A percentile compares a stretch with the other conserved stretches of the same genome.
Conservation (phyloP, 1,284 basidiomycete species). For the Ceratobasidium sp. region DNA sequence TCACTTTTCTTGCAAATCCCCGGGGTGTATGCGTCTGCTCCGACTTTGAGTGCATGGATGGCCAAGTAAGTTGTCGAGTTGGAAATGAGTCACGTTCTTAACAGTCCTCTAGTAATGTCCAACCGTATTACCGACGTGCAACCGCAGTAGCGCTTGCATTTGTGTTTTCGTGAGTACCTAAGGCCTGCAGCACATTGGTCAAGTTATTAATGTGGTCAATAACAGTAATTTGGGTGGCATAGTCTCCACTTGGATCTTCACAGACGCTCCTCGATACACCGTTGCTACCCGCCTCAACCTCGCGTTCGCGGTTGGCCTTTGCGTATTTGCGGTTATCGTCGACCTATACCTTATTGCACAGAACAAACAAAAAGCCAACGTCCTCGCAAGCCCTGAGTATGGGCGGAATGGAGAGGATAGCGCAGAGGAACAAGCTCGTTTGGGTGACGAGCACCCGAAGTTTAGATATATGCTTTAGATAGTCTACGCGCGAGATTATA, state of each 20-base stretch:
- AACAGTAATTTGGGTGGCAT: conserved; percentile 33
- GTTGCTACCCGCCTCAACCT: conserved; percentile 37
- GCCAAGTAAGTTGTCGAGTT: conserved; percentile 37
- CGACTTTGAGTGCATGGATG: conserved; percentile 47
- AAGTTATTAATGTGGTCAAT: no score
- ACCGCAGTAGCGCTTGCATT: conserved; percentile 43
- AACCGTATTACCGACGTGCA: conserved; percentile 42
- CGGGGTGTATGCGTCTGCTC: conserved; percentile 47
- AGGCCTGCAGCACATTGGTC: not conserved
- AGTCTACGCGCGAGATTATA: no score
- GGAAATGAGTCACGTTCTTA: not conserved
- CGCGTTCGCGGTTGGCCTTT: conserved; percentile 33
- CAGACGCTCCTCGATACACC: conserved; percentile 34
- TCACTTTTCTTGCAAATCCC: conserved; percentile 49
- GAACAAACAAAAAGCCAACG: conserved; percentile 40
- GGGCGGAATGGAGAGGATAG: conserved; percentile 34
- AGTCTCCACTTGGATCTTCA: conserved; percentile 39
- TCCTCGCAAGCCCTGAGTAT: conserved; percentile 24
- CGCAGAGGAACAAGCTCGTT: conserved; percentile 21
- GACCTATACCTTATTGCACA: conserved; percentile 40
- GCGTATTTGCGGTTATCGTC: conserved; percentile 41
- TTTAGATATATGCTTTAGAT: conserved; percentile 37
- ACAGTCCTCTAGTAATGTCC: conserved; percentile 29
- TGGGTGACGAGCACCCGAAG: conserved; percentile 37
- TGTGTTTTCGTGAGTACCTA: conserved; percentile 22